Evolutionary conservation across 2,329 filamentous ascomycete genomes (phyloP).

Genomic region (Cercospora beticola): DNA sequence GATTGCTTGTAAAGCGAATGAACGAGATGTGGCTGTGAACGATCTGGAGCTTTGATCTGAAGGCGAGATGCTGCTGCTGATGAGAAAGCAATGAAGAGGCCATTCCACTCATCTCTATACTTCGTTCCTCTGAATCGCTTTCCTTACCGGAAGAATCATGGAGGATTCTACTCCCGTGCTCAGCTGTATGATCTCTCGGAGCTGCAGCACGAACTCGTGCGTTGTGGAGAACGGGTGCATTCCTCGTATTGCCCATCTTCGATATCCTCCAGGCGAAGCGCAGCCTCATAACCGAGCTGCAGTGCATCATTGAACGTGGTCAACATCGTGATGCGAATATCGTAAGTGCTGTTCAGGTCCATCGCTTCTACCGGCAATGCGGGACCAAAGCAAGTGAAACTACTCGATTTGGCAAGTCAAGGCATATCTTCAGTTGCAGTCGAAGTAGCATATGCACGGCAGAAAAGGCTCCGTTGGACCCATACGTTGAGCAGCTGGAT

Average conservation of each 20-base stretch:
- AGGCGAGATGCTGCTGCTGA: slow-evolving; percentile 20
- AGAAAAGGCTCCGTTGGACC: neutral
- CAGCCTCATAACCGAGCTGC: neutral
- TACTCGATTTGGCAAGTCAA: neutral
- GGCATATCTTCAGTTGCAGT: neutral
- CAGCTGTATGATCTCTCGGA: neutral
- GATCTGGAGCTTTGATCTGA: slow-evolving; percentile 10
- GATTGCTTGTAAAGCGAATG: slow-evolving; percentile 14
- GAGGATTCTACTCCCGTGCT: neutral
- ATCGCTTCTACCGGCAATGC: neutral
- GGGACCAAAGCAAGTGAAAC: neutral
- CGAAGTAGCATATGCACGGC: neutral
- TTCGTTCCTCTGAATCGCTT: neutral
- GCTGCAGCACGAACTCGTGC: neutral
- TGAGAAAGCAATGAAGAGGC: neutral
- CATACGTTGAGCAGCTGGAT: neutral
- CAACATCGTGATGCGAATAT: neutral
- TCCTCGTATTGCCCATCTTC: neutral
- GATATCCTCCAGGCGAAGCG: neutral
- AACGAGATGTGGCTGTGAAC: slow-evolving; percentile 8
- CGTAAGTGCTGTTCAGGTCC: neutral
- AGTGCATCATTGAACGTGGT: neutral
- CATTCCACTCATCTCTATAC: slow-evolving; percentile 12
- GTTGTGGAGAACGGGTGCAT: neutral
- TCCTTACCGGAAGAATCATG: neutral